Base-by-base conservation (phyloP, 441 rosid species). In the Metrosideros polymorpha region DNA sequence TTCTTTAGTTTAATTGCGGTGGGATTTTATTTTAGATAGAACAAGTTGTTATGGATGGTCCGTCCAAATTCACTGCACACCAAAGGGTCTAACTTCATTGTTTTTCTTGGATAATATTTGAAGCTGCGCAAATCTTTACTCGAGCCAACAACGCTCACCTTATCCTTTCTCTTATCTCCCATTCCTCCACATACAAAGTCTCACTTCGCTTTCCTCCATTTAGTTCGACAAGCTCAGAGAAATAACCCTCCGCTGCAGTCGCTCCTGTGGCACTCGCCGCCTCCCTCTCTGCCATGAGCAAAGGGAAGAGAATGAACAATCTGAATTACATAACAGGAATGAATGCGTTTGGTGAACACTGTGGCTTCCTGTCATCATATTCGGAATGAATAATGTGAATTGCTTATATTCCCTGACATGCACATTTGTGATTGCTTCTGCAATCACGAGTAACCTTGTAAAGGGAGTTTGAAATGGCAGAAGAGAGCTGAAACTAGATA, bases 291-390 rank as follows among this genome's bases (percentile, higher is more conserved):
- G 52, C 82, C 24, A 49, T 88, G 6, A 89, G 89, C 56, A 87
- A 85, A 85, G 85, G 83, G 89, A 82, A 82, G 89, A 90, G 47
- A 89, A 90, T 71, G 35, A 57, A 83, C 29, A 87, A 87, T 49
- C 90, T 89, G 83, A 89, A 82, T 25, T 89, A 87, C 92, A 10
- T 94, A 30, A 90, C 77, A 32, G 98, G 98, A 82, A 77, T 94
- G 85, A 96, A 90, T 85, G 79, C 91, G 0, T 93, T 85, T 35
- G 94, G 91, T 22, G 99, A 94, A 94, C 94, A 88, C 83, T 84
- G 89, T 93, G 86, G 88, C 90, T 85, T 89, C 95, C 2, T n/a
- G n/a, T n/a, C n/a, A n/a, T n/a, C n/a, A n/a, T n/a, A n/a, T n/a
- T n/a, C n/a, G n/a, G n/a, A n/a, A n/a, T n/a, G n/a, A n/a, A n/a